phyloP scores from a whole-genome alignment of 2,329 filamentous ascomycete species.

The Colletotrichum sp. region DNA sequence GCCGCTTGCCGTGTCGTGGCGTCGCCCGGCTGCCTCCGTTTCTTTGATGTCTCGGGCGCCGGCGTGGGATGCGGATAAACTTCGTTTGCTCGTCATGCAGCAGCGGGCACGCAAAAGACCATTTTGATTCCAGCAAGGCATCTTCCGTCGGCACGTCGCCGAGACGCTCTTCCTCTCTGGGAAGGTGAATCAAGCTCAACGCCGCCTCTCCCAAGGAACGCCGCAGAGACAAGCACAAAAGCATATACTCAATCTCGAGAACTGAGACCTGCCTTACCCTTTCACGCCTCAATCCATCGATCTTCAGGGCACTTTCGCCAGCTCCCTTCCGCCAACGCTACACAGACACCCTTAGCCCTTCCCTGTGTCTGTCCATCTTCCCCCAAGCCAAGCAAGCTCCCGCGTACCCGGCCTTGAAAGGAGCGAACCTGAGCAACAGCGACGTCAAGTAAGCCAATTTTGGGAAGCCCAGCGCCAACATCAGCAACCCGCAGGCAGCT shows the following conservation, averaged over 20 bases:
- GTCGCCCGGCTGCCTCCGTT: neutral
- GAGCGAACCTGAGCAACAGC: neutral
- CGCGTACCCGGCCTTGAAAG: neutral
- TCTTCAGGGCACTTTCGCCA: neutral
- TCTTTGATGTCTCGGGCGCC: constrained; percentile 8
- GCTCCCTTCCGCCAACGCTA: neutral
- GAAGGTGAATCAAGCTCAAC: constrained; percentile 9
- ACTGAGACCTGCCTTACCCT: constrained; percentile 7
- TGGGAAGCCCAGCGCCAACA: neutral
- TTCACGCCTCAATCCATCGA: neutral
- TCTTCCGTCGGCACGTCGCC: constrained; percentile 9
- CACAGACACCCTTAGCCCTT: neutral
- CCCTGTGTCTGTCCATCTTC: neutral
- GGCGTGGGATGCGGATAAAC: neutral
- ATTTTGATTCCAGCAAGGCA: neutral
- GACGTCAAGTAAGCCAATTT: neutral
- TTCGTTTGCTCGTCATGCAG: neutral
- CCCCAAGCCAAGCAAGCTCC: neutral
- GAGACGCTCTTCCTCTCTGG: neutral
- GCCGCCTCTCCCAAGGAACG: constrained; percentile 6
- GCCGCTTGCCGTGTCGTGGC: constrained; percentile 11
- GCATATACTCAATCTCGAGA: neutral
- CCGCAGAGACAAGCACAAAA: constrained; percentile 6
- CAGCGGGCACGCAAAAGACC: neutral
- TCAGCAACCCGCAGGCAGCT: neutral